phyloP scores from a whole-genome alignment of 1,284 basidiomycete genomes.

The Sparassis latifolia region DNA sequence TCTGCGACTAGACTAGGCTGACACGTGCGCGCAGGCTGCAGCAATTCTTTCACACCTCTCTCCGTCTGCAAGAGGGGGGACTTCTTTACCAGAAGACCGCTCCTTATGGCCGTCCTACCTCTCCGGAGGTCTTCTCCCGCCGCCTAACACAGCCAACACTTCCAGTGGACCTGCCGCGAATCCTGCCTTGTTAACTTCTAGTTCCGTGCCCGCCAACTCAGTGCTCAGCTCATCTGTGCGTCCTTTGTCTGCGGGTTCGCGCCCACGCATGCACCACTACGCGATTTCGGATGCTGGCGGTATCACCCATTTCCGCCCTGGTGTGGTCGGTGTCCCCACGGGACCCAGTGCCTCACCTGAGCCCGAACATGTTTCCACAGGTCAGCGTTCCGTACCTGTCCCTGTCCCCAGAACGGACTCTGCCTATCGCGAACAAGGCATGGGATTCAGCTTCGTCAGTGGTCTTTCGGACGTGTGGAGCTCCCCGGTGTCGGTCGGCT shows the following conservation, averaged over 20 bases:
- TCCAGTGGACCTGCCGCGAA: constrained; percentile 18
- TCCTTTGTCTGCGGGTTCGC: constrained; percentile 29
- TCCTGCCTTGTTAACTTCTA: constrained; percentile 28
- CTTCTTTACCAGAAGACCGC: constrained; percentile 88
- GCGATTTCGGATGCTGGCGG: constrained; percentile 35
- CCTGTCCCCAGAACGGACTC: constrained; percentile 13
- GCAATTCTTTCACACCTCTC: constrained; percentile 88
- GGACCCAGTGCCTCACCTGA: constrained; percentile 8
- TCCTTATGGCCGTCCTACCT: constrained; percentile 78
- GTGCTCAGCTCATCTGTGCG: constrained; percentile 22
- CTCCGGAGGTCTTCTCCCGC: constrained; percentile 63
- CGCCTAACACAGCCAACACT: constrained; percentile 32
- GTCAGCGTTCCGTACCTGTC: constrained; percentile 14
- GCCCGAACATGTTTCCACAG: constrained; percentile 7
- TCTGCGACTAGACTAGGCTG: constrained; percentile 4
- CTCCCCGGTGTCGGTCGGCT: constrained; percentile 20
- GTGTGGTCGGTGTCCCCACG: constrained; percentile 46
- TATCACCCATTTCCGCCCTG: constrained; percentile 52
- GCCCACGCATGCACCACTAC: constrained; percentile 63
- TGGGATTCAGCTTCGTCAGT: constrained; percentile 18
- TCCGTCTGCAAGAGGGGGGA: constrained; percentile 54
- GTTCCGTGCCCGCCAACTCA: constrained; percentile 34
- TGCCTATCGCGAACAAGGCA: constrained; percentile 15
- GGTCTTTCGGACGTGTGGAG: constrained; percentile 22
- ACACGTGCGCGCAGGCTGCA: constrained; percentile 56